Evolutionary conservation across 371 early-diverging fungal species (phyloP), one percentile per base, ranked within the genome.

Genomic region (Circinella umbellata): DNA sequence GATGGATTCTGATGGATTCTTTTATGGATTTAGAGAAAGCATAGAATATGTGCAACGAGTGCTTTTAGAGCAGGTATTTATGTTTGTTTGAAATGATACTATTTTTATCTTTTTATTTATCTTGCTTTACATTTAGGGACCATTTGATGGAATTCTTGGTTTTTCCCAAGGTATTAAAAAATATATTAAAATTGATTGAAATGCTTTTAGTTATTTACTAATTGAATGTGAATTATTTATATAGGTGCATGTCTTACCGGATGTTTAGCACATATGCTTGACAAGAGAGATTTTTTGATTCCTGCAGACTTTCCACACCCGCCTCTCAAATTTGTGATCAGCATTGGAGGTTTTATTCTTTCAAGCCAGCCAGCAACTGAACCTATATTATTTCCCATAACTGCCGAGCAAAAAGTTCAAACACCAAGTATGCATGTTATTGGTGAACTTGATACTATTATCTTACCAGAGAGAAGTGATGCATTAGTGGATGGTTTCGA

Each of bases 91-190:
- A 27, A 27, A 27, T 27, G 2, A 27, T 27, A 27, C n/a, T n/a
- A n/a, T n/a, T 27, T 27, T 27, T 27, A 27, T 27, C 2, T 27
- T 2, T 27, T 27, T 27, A 27, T 27, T 27, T 27, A 27, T 27
- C 27, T 27, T 27, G 2, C 27, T 27, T 27, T n/a, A 51, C 8
- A 48, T 47, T 20, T 46, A 88, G 82, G 91, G 91, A 7, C 91
- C 91, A 3, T 93, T 91, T 71, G 89, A 90, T 70, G 93, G 91
- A 35, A 80, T 93, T 8, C 76, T 93, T 68, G 93, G 93, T 7
- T 93, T 93, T 72, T 90, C 91, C 8, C 93, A 93, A 70, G 85
- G 78, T 76, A 70, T 51, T 4, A 42, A 10, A 35, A 3, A 18
- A 38, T 15, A 17, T 38, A 63, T 39, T 53, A 18, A 42, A 42